A percentile compares a stretch with the other conserved stretches of the same genome.
Conservation (phyloP, 2,329 filamentous ascomycete species). For the Penicillium frequentans region DNA sequence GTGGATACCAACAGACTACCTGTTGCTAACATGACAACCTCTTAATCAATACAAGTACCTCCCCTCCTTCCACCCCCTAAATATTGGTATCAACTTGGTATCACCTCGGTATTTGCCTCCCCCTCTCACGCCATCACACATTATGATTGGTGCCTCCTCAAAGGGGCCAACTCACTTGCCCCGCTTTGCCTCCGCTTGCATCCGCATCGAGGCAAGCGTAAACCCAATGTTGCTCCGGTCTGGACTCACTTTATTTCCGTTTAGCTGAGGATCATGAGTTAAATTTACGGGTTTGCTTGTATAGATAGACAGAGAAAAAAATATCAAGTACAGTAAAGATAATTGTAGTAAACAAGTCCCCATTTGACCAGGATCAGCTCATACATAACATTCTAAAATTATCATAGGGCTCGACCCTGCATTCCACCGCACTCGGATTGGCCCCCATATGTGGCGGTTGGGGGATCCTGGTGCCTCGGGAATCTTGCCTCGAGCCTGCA, state of each 20-base stretch:
- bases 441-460: background rate
- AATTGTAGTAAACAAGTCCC: no score
- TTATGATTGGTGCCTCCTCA: conserved; percentile 1
- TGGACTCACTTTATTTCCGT: conserved; percentile 11
- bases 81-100: background rate
- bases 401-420: conserved; percentile 4
- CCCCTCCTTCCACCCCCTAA: background rate
- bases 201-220: conserved; percentile 13
- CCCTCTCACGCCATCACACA: background rate
- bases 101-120: conserved; percentile 3
- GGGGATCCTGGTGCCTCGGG: background rate
- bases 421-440: conserved; percentile 8
- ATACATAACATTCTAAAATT: background rate
- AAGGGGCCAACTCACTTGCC: conserved; percentile 6
- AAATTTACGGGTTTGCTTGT: background rate
- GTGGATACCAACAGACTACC: background rate
- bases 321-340: no score
- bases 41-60: background rate
- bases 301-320: no score
- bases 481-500: background rate
- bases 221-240: conserved; percentile 11
- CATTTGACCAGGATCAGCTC: background rate
- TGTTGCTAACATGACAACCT: accelerated
- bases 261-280: background rate
- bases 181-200: conserved; percentile 15